These are phyloP conservation scores for Colletotrichum endophyticum DNA, from an alignment of 2,329 filamentous ascomycete species.

Conservation along the genomic window DNA sequence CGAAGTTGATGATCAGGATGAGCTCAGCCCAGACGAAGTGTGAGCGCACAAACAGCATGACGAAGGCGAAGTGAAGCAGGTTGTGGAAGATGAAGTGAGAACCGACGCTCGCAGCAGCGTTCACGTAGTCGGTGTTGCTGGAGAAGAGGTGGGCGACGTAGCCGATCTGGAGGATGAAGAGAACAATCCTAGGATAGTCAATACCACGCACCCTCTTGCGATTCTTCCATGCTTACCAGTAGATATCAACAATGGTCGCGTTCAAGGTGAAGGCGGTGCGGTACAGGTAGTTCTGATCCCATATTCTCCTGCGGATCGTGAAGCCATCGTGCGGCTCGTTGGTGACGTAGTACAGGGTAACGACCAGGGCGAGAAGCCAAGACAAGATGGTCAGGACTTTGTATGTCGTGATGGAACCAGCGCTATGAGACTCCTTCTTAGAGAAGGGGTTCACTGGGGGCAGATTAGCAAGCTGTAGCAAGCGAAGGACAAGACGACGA, in stretches of 20 bases:
- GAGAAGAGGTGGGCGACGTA: constrained; percentile 82
- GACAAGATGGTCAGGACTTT: constrained; percentile 76
- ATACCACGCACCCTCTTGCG: neutral
- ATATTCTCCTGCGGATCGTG: constrained; percentile 68
- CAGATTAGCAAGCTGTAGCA: constrained; percentile 15
- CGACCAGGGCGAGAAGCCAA: constrained; percentile 76
- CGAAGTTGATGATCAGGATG: constrained; percentile 78
- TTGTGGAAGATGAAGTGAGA: constrained; percentile 88
- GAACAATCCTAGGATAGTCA: constrained; percentile 59
- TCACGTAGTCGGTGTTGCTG: constrained; percentile 64
- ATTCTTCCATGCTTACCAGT: constrained; percentile 63
- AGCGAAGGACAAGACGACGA: neutral
- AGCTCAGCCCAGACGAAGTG: constrained; percentile 80
- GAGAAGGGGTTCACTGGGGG: constrained; percentile 76
- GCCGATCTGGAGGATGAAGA: constrained; percentile 76
- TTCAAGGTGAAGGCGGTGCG: constrained; percentile 80
- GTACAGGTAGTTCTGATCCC: constrained; percentile 72
- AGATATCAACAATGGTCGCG: constrained; percentile 67
- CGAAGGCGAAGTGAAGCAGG: constrained; percentile 79
- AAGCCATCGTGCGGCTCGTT: constrained; percentile 67
- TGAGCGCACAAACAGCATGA: constrained; percentile 80
- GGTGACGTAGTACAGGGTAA: constrained; percentile 77
- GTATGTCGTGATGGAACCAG: constrained; percentile 70
- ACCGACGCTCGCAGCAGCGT: constrained; percentile 77
- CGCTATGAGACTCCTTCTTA: constrained; percentile 69